Evolutionary conservation across 2,329 filamentous ascomycete species (phyloP).

Genomic region (Pseudogymnoascus destructans): DNA sequence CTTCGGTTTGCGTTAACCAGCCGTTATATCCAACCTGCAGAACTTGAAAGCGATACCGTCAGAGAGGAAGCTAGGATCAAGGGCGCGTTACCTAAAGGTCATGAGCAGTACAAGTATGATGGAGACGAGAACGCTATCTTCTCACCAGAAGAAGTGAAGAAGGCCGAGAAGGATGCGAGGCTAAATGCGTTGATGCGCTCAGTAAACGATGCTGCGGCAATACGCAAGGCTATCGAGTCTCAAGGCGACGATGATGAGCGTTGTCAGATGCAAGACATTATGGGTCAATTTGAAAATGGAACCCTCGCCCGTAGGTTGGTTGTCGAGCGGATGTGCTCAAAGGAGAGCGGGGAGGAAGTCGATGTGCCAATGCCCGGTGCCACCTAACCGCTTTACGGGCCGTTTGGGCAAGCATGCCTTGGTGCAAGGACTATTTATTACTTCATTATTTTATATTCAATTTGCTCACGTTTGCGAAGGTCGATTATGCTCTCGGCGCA

Average conservation of each 20-base stretch:
- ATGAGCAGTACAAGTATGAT: slow-evolving; percentile 22
- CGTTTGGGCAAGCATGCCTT: too few species aligned
- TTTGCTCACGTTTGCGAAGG: neutral
- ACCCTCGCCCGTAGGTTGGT: neutral
- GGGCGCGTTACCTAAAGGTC: slow-evolving; percentile 27
- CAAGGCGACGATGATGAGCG: neutral
- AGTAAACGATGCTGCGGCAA: neutral
- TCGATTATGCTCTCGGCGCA: neutral
- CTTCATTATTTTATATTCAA: neutral
- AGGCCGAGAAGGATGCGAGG: neutral
- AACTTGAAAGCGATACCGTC: slow-evolving; percentile 26
- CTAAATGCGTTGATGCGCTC: neutral
- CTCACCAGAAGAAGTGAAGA: neutral
- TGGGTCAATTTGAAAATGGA: neutral
- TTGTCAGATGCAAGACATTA: neutral
- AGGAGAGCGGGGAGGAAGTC: neutral
- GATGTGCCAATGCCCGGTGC: neutral
- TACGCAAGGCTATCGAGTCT: neutral
- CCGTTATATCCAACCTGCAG: slow-evolving; percentile 35
- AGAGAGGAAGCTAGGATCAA: slow-evolving; percentile 22
- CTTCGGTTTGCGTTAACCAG: slow-evolving; percentile 45
- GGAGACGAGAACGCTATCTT: slow-evolving; percentile 21
- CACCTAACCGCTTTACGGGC: too few species aligned
- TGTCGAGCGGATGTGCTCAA: neutral
- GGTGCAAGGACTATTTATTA: neutral